Base-by-base conservation (phyloP, 2,329 filamentous ascomycete species). In the Ophiostoma himal-ulmi region DNA sequence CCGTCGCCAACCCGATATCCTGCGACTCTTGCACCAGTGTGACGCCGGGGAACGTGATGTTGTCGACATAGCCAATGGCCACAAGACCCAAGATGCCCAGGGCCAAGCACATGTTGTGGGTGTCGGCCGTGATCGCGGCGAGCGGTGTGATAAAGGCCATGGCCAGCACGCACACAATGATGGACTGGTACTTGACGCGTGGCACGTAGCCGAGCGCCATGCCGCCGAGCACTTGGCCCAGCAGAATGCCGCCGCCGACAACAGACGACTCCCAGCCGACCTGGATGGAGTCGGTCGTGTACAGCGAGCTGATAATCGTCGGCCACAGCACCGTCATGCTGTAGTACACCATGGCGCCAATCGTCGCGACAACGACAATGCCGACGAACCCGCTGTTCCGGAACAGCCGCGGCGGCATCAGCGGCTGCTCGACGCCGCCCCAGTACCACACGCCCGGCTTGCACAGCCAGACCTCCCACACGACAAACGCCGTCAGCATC, bases 341-440 rank as follows among this genome's bases (percentile, higher is more conserved):
- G 75, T 81, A 83, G 75, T 81, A 84, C 8, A 83, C 76, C 78
- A 82, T 81, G 41, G 79, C 79, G n/a, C 78, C 79, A 67, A 82
- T 77, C 5, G 78, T 77, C 1, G 80, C 81, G 64, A 78, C 76
- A 48, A 76, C 73, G 11, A 57, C 52, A 26, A 57, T 57, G 52
- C 52, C 52, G n/a, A 57, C 52, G 30, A 79, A 83, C 0, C 78
- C 78, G 5, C 77, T 72, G 70, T 82, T 80, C 60, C 75, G 76
- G 76, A 83, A 82, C 68, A 84, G 76, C n/a, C 77, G 76, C 2
- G 78, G 78, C 1, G 82, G 81, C 74, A 83, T 80, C 3, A 84
- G 74, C 7, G 81, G 80, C 66, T 79, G 77, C 11, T 78, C 76
- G 36, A 67, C 52, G 22, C 52, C 52, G 52, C 52, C 52, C 52